Base-by-base conservation (phyloP, 1,284 basidiomycete genomes). In the Stygiomarasmius scandens region DNA sequence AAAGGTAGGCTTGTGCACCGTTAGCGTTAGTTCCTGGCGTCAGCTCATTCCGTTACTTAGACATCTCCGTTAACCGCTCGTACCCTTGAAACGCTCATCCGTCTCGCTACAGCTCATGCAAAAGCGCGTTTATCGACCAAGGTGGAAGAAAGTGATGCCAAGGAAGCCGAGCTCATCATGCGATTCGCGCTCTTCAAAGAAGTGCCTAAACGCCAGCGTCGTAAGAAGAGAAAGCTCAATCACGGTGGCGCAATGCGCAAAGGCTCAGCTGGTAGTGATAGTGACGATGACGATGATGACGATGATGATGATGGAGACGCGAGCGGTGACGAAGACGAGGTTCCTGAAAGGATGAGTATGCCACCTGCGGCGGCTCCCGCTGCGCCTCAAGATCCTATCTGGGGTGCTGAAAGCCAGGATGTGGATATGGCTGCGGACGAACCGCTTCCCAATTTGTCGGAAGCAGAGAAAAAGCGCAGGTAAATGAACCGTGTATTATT, bases 141-240 rank as follows among this genome's bases (percentile, higher is more conserved):
- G 62, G 94, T 99, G 20, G 89, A 93, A 66, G 86, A 92, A 69
- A 77, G 80, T 3, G 97, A 99, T 74, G 96, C 97, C 11, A 83
- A 84, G 67, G 89, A 91, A 29, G 97, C 96, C 1, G 96, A 99
- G 71, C 90, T 91, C 67, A 96, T 99, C 66, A 88, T 99, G 67
- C 90, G 96, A 20, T 99, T 95, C 73, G 97, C 97, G 1, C 84
- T 99, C 29, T 99, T 96, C 86, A 97, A 96, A 71, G 97, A 99
- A 72, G 96, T 99, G 19, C 83, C 95, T 53, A 93, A 92, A 69
- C 86, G 82, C 69, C 83, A 83, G 66, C 85, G 79, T 65, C 86
- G 79, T 69, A 93, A 93, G 79, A 90, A 90, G 74, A 83, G 91
- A 68, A 94, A 91, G 75, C 80, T 92, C 59, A 89, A 89, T 71